Base-by-base conservation (phyloP, 2,329 filamentous ascomycete species). In the Aspergillus candidus region DNA sequence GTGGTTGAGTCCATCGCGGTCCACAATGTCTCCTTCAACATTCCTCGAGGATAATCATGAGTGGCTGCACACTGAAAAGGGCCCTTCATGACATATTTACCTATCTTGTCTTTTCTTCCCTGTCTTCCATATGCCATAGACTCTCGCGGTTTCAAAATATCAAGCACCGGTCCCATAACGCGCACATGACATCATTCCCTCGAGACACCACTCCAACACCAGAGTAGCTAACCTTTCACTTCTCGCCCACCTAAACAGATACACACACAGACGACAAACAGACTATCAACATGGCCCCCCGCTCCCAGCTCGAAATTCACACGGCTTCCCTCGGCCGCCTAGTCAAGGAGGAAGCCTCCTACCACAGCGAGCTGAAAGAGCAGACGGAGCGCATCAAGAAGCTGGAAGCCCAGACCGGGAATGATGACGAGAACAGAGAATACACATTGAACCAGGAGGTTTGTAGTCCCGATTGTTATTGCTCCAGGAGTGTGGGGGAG, bases 371-470 rank as follows among this genome's bases (percentile, higher is more conserved):
- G 67, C 77, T 90, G 14, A 73, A 78, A 51, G 75, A 83, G 52
- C 90, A 97, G 64, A 76, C 86, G 56, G 76, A 78, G 49, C 80
- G 85, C 44, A 78, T 94, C 52, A 71, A 78, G 64, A 80, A 82
- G 63, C 75, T 94, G 13, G 76, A 83, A 63, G 72, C 75, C 35
- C 80, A 85, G 55, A 65, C 79, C 29, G 74, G 78, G 41, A 85
- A 86, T 49, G 80, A 82, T 7, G 88, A 91, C 54, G 83, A 83
- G 55, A 95, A 96, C 67, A 80, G 78, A 39, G 82, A 86, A 54
- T 96, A 79, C 60, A 76, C 82, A 53, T 60, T 97, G 57, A 93
- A 83, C 70, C 91, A 98, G 66, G 86, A 95, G 79, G 93, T 94
- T 66, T 33, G 76, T 12, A 27, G 5, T 27, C 6, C 22, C 22